These are phyloP conservation scores for Rossbeevera mucosa DNA, from an alignment of 768 basidiomycete species.

Conservation along the genomic window DNA sequence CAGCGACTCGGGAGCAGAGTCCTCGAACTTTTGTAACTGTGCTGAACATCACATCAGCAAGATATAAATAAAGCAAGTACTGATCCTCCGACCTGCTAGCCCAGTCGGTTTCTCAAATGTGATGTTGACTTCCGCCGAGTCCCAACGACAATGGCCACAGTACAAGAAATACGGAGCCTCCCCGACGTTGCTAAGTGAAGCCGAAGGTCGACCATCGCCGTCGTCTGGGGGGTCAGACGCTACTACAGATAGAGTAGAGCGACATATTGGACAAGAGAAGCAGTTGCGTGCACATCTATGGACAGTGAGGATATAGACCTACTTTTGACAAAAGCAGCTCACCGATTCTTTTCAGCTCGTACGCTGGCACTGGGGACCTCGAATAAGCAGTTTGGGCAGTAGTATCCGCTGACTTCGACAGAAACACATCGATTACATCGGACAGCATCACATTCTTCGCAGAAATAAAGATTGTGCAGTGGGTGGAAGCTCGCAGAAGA, in stretches of 20 bases:
- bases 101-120: slow-evolving; percentile 97
- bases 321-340: slow-evolving; percentile 11
- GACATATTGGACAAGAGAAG: slow-evolving; percentile 93
- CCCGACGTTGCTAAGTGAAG: slow-evolving; percentile 56
- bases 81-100: slow-evolving; percentile 64
- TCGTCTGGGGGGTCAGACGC: slow-evolving; percentile 74
- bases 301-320: background rate
- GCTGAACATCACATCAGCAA: slow-evolving; percentile 41
- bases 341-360: slow-evolving; percentile 97
- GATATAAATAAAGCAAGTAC: background rate
- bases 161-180: slow-evolving; percentile 89
- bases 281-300: slow-evolving; percentile 94
- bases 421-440: slow-evolving; percentile 90
- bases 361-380: slow-evolving; percentile 98
- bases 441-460: slow-evolving; percentile 96
- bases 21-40: slow-evolving; percentile 87
- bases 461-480: slow-evolving; percentile 86
- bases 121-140: slow-evolving; percentile 85
- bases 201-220: slow-evolving; percentile 50
- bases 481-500: slow-evolving; percentile 81
- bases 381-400: slow-evolving; percentile 97
- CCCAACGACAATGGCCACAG: slow-evolving; percentile 94
- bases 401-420: slow-evolving; percentile 94
- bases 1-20: slow-evolving; percentile 74
- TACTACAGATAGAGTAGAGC: slow-evolving; percentile 86